Base-by-base conservation (phyloP, 257 asterid species). In the Solanum dulcamara region DNA sequence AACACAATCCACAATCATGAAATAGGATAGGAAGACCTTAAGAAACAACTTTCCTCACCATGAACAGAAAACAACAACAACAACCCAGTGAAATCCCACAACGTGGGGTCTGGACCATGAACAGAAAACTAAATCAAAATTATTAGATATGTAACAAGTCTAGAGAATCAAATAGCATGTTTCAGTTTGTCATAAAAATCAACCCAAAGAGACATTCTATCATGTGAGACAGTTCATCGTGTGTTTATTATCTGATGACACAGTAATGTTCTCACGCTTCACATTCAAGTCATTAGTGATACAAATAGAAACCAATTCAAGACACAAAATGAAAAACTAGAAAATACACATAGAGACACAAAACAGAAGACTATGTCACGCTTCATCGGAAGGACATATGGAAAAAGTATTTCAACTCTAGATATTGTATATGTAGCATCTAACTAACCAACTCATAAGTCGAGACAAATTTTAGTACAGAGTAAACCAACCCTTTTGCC, bases 401-500 rank as follows among this genome's bases (percentile, higher is more conserved):
- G 6, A 74, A 24, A 74, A n/a, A 44, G 24, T n/a, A 74, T 14
- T 5, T 22, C 53, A 5, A 71, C 53, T 38, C 32, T 46, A 5
- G 80, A 71, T 71, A 37, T 71, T 38, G 80, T 3, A 71, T 38
- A 38, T 71, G 32, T 28, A 71, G 81, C 81, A 42, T 42, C 81
- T 13, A 74, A 42, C 6, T 13, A 46, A 30, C 68, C 46, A 74
- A 40, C 64, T 42, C 32, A 57, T 85, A 37, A 86, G 24, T 26
- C 60, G 15, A 77, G 26, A 77, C 9, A 26, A 13, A 77, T 26
- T 77, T 7, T 44, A 77, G 40, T 3, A 46, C 26, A 28, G 1
- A 77, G 37, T 44, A 85, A 86, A 93, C 97, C 87, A 84, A 96
- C 99, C 97, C 97, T 90, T 93, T 92, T 96, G 85, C 97, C 90